Conservation (phyloP, 306 rosid species). For the Acmispon strigosus region DNA sequence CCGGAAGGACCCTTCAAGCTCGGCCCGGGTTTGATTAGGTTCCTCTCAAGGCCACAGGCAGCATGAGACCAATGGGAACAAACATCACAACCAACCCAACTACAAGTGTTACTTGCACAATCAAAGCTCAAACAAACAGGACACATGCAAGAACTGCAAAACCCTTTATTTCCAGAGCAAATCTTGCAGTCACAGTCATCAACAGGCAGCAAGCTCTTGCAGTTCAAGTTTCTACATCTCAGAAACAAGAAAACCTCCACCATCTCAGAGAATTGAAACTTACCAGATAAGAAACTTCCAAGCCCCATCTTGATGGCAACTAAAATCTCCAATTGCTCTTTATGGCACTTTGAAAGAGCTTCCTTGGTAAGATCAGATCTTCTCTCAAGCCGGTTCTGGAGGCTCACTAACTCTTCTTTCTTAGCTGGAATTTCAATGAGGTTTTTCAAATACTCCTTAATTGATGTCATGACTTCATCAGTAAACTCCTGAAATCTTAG, state of each 20-base stretch:
- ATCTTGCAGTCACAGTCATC: constrained; percentile 87
- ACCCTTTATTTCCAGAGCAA: constrained; percentile 63
- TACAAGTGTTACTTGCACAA: constrained; percentile 76
- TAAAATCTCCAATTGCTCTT: constrained; percentile 52
- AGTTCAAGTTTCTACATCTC: constrained; percentile 63
- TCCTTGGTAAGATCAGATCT: constrained; percentile 74
- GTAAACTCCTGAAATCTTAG: constrained; percentile 56
- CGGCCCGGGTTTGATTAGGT: constrained; percentile 69
- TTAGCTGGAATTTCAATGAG: constrained; percentile 48
- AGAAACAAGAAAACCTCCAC: constrained; percentile 57
- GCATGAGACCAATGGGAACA: constrained; percentile 93
- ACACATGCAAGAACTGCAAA: constrained; percentile 85
- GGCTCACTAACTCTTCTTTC: constrained; percentile 49
- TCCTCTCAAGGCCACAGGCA: constrained; percentile 66
- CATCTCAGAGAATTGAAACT: constrained; percentile 46
- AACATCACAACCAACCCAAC: constrained; percentile 90
- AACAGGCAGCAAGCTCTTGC: constrained; percentile 57
- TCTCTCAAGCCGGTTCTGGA: constrained; percentile 46
- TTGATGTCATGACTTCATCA: constrained; percentile 37
- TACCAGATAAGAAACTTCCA: constrained; percentile 44
- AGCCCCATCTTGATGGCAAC: constrained; percentile 68
- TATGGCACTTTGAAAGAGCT: constrained; percentile 62
- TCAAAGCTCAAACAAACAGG: constrained; percentile 81
- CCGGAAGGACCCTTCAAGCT: constrained; percentile 72
- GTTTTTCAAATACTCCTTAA: constrained; percentile 46